These are phyloP conservation scores for Stagonosporopsis rhizophila DNA, from an alignment of 2,329 filamentous ascomycete genomes.

Conservation along the genomic window DNA sequence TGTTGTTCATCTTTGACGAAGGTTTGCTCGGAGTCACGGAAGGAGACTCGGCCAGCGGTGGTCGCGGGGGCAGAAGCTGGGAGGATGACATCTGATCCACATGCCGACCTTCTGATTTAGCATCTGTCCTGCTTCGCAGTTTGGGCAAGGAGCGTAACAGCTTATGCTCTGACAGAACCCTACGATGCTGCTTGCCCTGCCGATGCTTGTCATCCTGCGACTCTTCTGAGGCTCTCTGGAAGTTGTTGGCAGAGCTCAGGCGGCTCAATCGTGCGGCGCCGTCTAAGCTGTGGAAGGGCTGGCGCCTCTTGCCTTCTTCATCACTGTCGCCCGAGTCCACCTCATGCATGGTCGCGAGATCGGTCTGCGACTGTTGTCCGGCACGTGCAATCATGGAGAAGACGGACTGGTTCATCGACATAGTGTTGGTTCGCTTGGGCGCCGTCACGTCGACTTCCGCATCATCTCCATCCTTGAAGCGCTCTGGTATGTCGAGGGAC, in stretches of 20 bases:
- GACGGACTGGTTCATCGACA: slow-evolving; percentile 91
- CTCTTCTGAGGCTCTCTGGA: slow-evolving; percentile 24
- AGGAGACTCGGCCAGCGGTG: slow-evolving; percentile 27
- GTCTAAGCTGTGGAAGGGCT: slow-evolving; percentile 39
- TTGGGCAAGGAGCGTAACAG: slow-evolving; percentile 71
- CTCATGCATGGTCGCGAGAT: slow-evolving; percentile 84
- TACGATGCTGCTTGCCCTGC: slow-evolving; percentile 57
- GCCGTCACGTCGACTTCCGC: slow-evolving; percentile 67
- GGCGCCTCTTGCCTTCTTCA: slow-evolving; percentile 44
- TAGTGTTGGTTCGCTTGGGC: slow-evolving; percentile 55
- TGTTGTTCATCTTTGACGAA: slow-evolving; percentile 26
- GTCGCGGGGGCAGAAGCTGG: slow-evolving; percentile 47
- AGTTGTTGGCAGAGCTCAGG: slow-evolving; percentile 45
- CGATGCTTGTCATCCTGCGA: slow-evolving; percentile 24
- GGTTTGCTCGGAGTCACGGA: slow-evolving; percentile 18
- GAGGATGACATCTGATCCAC: slow-evolving; percentile 60
- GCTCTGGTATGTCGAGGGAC: slow-evolving; percentile 64
- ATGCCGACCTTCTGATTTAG: slow-evolving; percentile 28
- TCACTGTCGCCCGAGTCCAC: slow-evolving; percentile 77
- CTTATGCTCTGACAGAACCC: slow-evolving; percentile 69
- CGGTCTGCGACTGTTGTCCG: slow-evolving; percentile 78
- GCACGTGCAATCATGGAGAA: slow-evolving; percentile 92
- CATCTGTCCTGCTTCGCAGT: slow-evolving; percentile 52
- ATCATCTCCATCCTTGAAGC: slow-evolving; percentile 65
- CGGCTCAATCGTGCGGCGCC: slow-evolving; percentile 47